Base-by-base conservation (phyloP, 2,329 filamentous ascomycete species). In the Colletotrichum godetiae region DNA sequence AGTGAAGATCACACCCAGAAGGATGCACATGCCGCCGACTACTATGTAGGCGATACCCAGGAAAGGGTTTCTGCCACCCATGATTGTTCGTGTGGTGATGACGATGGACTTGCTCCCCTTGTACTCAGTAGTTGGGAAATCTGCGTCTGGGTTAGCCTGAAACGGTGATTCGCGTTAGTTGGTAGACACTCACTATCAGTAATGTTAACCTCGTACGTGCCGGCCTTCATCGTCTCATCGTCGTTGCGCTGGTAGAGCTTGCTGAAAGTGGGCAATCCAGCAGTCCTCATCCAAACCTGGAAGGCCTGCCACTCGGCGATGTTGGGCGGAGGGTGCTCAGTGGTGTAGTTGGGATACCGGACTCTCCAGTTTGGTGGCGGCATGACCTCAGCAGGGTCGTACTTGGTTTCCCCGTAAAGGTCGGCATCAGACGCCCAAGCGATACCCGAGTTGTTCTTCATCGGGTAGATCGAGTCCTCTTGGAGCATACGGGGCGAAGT, bases 201-300 rank as follows among this genome's bases (percentile, higher is more conserved):
- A 75, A 98, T 93, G 64, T 93, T 87, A 66, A 99, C 85, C 75
- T 91, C 86, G 81, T 99, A 99, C 24, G 85, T 90, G 33, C 96
- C 97, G 19, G 85, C 80, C 42, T 81, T 78, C 93, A 99, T 93
- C 0, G 85, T 81, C 2, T 88, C 85, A 0, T 86, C 87, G 80
- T 98, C 93, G 80, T 98, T 98, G 73, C 95, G 90, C 82, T 93
- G 90, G 58, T 95, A 94, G 59, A 99, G 87, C 86, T 99, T 99
- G 89, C 94, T 98, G 82, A 99, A 99, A 5, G 93, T 93, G 1
- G 97, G 97, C 78, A 98, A 85, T 71, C 96, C 97, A 29, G 97
- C 97, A 1, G 97, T 97, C 78, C 97, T 92, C 97, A 99, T 99
- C 97, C 97, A 99, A 27, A 98, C 95, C 84, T 98, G 95, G 82